These are phyloP conservation scores for Amylocarpus encephaloides DNA, from an alignment of 2,329 filamentous ascomycete genomes.

Conservation along the genomic window DNA sequence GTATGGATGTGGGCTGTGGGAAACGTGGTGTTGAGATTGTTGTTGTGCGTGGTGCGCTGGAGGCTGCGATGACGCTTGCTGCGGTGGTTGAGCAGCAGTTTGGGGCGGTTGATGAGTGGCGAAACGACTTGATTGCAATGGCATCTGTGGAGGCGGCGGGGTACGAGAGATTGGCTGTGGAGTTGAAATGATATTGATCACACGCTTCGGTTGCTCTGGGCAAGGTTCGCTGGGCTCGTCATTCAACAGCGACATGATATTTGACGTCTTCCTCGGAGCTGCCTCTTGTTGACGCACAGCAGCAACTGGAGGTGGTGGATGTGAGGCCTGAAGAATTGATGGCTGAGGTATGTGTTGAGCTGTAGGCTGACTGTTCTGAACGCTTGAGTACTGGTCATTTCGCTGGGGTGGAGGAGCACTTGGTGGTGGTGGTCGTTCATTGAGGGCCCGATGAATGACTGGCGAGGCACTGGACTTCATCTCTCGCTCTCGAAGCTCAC, in stretches of 20 bases:
- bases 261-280: slow-evolving; percentile 53
- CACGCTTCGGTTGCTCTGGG: slow-evolving; percentile 26
- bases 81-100: slow-evolving; percentile 23
- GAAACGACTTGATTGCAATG: slow-evolving; percentile 29
- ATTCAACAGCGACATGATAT: slow-evolving; percentile 56
- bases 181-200: slow-evolving; percentile 21
- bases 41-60: slow-evolving; percentile 19
- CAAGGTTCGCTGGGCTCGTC: slow-evolving; percentile 43
- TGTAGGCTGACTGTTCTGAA: slow-evolving; percentile 4
- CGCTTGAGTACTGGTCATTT: slow-evolving; percentile 23
- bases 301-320: slow-evolving; percentile 33
- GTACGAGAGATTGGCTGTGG: slow-evolving; percentile 5
- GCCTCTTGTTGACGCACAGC: slow-evolving; percentile 37
- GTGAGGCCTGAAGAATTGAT: slow-evolving; percentile 8
- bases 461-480: slow-evolving; percentile 25
- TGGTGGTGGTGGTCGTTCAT: slow-evolving; percentile 16
- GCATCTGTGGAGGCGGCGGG: slow-evolving; percentile 16
- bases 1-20: slow-evolving; percentile 38
- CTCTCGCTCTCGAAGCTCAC: slow-evolving; percentile 11
- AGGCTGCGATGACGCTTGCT: slow-evolving; percentile 37
- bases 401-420: slow-evolving; percentile 21
- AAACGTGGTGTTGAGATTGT: slow-evolving; percentile 31
- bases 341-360: slow-evolving; percentile 9
- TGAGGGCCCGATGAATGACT: slow-evolving; percentile 8
- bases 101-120: slow-evolving; percentile 34